Conservation (phyloP, 257 asterid genomes). For the Solanum ossicruentum region DNA sequence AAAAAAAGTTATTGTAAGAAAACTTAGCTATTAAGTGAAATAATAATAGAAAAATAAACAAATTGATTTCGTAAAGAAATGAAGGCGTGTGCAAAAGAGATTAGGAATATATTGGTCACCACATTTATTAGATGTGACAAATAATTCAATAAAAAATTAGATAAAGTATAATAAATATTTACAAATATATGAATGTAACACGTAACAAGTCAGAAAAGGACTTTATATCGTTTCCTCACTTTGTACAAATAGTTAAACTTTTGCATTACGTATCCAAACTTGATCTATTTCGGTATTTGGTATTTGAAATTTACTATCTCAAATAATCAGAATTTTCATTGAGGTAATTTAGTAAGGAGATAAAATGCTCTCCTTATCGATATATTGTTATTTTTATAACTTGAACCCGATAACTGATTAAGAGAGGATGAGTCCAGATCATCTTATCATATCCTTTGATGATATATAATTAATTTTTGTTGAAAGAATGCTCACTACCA, state of each 20-base stretch:
- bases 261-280: not conserved
- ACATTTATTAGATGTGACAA: not conserved
- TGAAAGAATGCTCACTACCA: not conserved
- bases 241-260: not conserved
- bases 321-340: not conserved
- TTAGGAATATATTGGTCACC: conserved; percentile 23
- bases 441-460: not conserved
- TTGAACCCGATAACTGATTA: not conserved
- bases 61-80: conserved; percentile 2
- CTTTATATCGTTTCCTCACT: not conserved
- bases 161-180: not conserved
- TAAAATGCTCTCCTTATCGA: not conserved
- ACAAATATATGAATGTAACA: not conserved
- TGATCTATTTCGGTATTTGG: not conserved
- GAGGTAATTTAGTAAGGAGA: too few relatives aligned
- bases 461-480: too few relatives aligned
- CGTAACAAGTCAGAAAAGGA: not conserved
- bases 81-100: conserved; percentile 10
- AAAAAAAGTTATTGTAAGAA: not conserved
- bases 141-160: not conserved
- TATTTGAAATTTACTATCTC: not conserved
- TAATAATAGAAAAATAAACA: not conserved
- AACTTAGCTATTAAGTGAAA: not conserved
- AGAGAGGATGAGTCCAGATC: not conserved
- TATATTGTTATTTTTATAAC: not conserved